Percentiles rank a stretch among this genome's conserved stretches.
Evolutionary conservation across 78 protist species (phyloP).

Genomic region (Diacronema lutheri): DNA sequence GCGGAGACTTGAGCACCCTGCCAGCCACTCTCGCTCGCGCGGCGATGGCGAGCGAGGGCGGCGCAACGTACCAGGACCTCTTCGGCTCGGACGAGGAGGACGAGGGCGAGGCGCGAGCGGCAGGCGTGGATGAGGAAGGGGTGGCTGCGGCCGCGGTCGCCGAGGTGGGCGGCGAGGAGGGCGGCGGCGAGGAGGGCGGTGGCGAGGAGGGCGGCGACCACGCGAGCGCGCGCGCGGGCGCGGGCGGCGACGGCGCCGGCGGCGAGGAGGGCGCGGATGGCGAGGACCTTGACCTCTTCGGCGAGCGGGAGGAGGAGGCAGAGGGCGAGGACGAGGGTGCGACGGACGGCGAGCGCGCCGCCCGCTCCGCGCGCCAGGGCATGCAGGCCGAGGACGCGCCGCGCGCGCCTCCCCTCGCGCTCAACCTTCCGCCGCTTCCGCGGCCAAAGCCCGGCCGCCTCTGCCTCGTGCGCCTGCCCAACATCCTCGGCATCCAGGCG

Average conservation of each 20-base stretch:
- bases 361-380: too few species aligned
- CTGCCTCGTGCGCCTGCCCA: background rate
- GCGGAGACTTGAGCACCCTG: too few species aligned
- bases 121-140: background rate
- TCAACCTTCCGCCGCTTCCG: background rate
- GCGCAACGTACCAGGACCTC: background rate
- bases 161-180: background rate
- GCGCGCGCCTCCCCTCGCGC: background rate
- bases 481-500: background rate
- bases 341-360: too few species aligned
- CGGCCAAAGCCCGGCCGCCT: background rate
- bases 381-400: too few species aligned
- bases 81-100: constrained; percentile 2
- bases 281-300: too few species aligned
- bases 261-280: too few species aligned
- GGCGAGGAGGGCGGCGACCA: background rate
- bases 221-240: background rate
- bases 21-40: too few species aligned
- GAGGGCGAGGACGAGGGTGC: too few species aligned
- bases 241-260: too few species aligned
- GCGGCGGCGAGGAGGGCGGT: background rate
- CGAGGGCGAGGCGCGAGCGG: background rate
- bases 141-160: background rate
- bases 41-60: too few species aligned
- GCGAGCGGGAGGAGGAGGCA: too few species aligned